Conservation (phyloP, 768 basidiomycete genomes). For the Pisolithus marmoratus region DNA sequence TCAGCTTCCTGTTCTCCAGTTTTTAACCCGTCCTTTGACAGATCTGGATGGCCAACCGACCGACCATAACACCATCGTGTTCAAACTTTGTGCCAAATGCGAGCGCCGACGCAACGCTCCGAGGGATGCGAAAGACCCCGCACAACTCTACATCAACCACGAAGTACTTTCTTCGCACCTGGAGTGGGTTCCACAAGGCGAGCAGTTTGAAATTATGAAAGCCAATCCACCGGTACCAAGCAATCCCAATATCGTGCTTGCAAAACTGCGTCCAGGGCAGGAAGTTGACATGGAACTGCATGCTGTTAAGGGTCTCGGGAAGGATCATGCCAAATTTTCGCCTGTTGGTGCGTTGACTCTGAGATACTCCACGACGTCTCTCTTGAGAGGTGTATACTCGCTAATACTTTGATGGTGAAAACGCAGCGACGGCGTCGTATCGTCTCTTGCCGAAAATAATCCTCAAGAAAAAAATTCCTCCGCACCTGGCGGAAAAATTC, state of each 20-base stretch:
- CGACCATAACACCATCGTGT: constrained; percentile 90
- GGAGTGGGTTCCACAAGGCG: constrained; percentile 76
- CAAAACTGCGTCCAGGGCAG: constrained; percentile 91
- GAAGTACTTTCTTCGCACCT: constrained; percentile 65
- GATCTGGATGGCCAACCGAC: constrained; percentile 58
- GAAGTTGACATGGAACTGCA: constrained; percentile 80
- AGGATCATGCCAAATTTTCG: constrained; percentile 94
- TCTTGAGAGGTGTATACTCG: background rate
- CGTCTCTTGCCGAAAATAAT: constrained; percentile 82
- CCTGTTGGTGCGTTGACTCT: constrained; percentile 68
- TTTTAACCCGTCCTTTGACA: constrained; percentile 3
- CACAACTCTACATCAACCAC: constrained; percentile 66
- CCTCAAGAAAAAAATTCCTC: constrained; percentile 64
- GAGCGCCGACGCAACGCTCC: constrained; percentile 52
- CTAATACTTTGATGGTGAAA: background rate
- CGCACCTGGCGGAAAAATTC: constrained; percentile 75
- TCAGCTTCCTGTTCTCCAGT: constrained; percentile 6
- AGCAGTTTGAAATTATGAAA: constrained; percentile 61
- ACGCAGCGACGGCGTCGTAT: constrained; percentile 88
- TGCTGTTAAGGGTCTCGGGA: constrained; percentile 87
- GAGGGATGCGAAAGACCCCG: constrained; percentile 48
- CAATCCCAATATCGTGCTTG: constrained; percentile 80
- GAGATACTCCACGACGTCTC: too few relatives aligned
- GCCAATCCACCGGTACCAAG: constrained; percentile 54
- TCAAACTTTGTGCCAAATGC: constrained; percentile 66